Percentiles rank a stretch among this genome's conserved stretches.
Conservation (phyloP, 495 filamentous ascomycete genomes). For the Xylaria curta region DNA sequence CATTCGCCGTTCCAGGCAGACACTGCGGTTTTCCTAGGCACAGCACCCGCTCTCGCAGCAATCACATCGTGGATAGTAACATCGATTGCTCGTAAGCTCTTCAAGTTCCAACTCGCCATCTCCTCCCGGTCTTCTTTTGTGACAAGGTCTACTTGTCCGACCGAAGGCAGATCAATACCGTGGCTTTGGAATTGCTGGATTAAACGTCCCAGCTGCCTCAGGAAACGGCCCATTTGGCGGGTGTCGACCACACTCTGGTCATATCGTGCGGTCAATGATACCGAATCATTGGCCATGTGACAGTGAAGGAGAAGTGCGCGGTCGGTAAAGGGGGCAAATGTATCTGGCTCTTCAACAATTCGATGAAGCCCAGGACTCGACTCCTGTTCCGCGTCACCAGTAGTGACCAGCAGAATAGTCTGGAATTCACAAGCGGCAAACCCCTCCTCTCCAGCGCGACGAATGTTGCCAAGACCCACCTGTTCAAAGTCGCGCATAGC, state of each 20-base stretch:
- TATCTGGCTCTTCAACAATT: conserved; percentile 16
- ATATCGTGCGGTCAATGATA: conserved; percentile 9
- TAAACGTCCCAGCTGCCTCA: conserved; percentile 13
- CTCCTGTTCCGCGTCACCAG: not conserved
- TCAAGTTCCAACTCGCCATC: conserved; percentile 3
- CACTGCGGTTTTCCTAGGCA: conserved; percentile 27
- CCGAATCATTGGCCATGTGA: not conserved
- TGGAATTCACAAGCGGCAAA: conserved; percentile 20
- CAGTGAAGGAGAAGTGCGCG: conserved; percentile 13
- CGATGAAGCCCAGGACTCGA: conserved; percentile 10
- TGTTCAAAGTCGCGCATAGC: conserved; percentile 8
- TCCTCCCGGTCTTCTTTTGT: not conserved
- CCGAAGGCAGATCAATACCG: not conserved
- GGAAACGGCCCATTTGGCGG: conserved; percentile 5
- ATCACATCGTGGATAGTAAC: not conserved
- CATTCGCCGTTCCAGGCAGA: conserved; percentile 56
- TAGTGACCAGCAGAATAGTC: conserved; percentile 13
- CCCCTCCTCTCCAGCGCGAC: conserved; percentile 1
- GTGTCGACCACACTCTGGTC: conserved; percentile 8
- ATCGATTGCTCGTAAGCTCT: not conserved
- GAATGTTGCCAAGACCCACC: conserved; percentile 6
- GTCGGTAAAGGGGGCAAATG: conserved; percentile 14
- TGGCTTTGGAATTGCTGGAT: conserved; percentile 17
- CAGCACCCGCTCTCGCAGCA: not conserved
- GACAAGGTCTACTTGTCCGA: conserved; percentile 6